Percentiles rank a stretch among this genome's conserved stretches.
Evolutionary conservation across 345 rosid species (phyloP).

Genomic region (Dimocarpus longan): DNA sequence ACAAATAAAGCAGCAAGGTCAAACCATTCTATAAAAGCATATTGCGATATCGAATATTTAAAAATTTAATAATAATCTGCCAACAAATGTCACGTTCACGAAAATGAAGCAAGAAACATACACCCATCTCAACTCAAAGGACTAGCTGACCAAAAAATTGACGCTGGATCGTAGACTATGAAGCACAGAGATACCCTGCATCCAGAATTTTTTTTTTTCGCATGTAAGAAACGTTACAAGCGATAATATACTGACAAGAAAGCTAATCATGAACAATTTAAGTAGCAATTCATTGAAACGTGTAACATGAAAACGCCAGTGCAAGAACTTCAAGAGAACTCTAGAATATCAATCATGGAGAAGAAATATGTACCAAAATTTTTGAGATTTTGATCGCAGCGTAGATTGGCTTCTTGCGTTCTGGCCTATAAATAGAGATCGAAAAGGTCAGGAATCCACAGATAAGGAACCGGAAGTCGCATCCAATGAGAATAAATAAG

Average conservation of each 20-base stretch:
- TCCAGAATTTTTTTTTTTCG: background rate
- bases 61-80: background rate
- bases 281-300: background rate
- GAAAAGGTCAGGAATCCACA: background rate
- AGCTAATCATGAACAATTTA: background rate
- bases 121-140: slow-evolving; percentile 40
- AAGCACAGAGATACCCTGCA: slow-evolving; percentile 22
- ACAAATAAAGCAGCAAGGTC: background rate
- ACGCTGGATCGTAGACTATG: slow-evolving; percentile 19
- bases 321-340: background rate
- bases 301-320: background rate
- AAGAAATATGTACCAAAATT: slow-evolving; percentile 8
- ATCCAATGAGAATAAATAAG: background rate
- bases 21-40: background rate
- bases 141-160: slow-evolving; percentile 14
- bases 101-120: slow-evolving; percentile 12
- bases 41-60: background rate
- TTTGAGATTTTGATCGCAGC: slow-evolving; percentile 23
- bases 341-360: background rate
- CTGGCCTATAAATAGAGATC: background rate
- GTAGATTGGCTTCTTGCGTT: background rate
- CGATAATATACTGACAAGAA: background rate
- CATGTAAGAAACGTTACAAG: background rate
- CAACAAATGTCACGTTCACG: background rate
- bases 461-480: slow-evolving; percentile 13